Evolutionary conservation across 257 asterid genomes (phyloP), one percentile per base, ranked within the genome.

Genomic region (Agastache rugosa): DNA sequence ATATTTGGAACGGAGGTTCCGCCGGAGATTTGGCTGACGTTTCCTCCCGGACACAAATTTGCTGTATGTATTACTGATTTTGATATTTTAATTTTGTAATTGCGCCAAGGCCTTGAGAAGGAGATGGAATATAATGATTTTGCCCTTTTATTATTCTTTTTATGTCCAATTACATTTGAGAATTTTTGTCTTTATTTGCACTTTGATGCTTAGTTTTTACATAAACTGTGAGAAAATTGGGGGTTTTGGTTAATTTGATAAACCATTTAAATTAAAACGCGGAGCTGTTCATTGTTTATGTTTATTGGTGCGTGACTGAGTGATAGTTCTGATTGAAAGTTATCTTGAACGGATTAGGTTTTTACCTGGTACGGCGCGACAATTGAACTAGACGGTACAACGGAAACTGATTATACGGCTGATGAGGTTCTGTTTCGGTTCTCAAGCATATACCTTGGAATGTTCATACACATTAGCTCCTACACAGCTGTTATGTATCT

Each of bases 361-460:
- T 95, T 95, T 78, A 89, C 98, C 8, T 95, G 99, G 99, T 83
- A 90, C 75, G 98, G 99, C 67, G 99, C 98, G 20, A 88, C 94
- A 27, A 85, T 95, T 77, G 98, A 95, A 81, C 75, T 92, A 83
- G 98, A 95, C 50, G 99, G 98, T 76, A 63, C 85, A 35, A 84
- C 98, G 48, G 98, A 94, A 88, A 90, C 98, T 42, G 97, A 92
- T 74, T 92, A 94, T 80, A 90, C 93, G 56, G 97, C 98, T 29
- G 99, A 95, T 73, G 97, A 95, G 97, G 98, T 95, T 82, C 66
- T 61, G 1, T 37, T 19, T 9, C 41, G 25, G 27, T 74, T 76
- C 22, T 78, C 35, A 11, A 67, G 39, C 60, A 37, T 54, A 16
- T 15, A 14, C 37, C 9, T 10, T 50, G 63, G 22, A 61, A 44